Base-by-base conservation (phyloP, 371 early-diverging fungal species). In the Cokeromyces recurvatus region DNA sequence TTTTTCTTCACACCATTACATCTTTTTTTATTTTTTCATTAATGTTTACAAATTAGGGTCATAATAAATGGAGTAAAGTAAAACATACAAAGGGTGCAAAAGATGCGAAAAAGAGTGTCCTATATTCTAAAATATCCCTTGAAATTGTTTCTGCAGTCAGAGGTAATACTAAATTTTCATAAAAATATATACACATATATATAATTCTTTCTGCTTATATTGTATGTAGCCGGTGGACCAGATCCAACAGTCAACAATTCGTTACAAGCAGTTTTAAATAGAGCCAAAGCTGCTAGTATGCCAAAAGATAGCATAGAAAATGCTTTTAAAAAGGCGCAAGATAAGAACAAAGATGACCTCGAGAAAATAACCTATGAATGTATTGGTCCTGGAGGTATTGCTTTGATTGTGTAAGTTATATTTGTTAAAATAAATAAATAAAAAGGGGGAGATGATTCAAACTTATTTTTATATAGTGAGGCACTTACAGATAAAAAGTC, bases 241-340 rank as follows among this genome's bases (percentile, higher is more conserved):
- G 85, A 84, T 59, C 66, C 74, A 3, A 31, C 32, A 11, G 37
- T 64, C 19, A 82, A 82, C 50, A 55, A 74, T 10, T 61, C 71
- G 27, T 54, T 85, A 14, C 71, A 79, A 2, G 68, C 85, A 2
- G 76, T 81, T 6, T 55, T 90, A n/a, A 72, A 71, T 25, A 69
- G 74, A 46, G 87, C 86, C 4, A 76, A 74, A 43, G 64, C 67
- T 25, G 71, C 64, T 1, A 79, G 75, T 51, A 71, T 90, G 77
- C 85, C 90, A 7, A 90, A 84, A 48, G 81, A 81, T 45, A 90
- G 71, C 49, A 62, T 87, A 34, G 87, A 90, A 50, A 74, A 66
- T 32, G 85, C 88, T 8, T 62, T 87, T 22, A 86, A 80, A 59
- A 82, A 79, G 50, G 59, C 66, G 19, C 36, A 46, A 0, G 61